A percentile compares a stretch with the other conserved stretches of the same genome.
phyloP scores from a whole-genome alignment of 2,329 filamentous ascomycete genomes.

The Colletotrichum sp. region DNA sequence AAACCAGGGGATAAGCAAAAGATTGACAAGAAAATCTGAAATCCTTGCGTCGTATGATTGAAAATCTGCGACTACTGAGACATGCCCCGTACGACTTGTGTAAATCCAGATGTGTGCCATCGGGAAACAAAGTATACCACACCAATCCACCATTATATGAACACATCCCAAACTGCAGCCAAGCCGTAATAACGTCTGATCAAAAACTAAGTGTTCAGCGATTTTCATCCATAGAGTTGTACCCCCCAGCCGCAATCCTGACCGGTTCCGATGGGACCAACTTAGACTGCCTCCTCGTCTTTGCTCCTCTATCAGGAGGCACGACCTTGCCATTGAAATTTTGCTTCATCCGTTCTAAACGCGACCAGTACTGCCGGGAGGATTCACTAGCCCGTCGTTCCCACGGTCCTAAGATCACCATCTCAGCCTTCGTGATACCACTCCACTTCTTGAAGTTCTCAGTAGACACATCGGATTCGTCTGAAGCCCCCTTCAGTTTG shows the following conservation, averaged over 20 bases:
- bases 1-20: too few relatives aligned
- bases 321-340: rapidly evolving
- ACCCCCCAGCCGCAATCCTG: not conserved
- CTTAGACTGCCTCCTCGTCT: not conserved
- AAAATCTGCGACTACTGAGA: too few relatives aligned
- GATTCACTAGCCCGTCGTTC: rapidly evolving
- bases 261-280: not conserved
- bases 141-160: too few relatives aligned
- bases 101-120: too few relatives aligned
- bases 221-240: not conserved
- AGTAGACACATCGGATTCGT: rapidly evolving
- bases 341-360: not conserved
- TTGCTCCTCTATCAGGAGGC: not conserved
- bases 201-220: too few relatives aligned
- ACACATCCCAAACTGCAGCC: too few relatives aligned
- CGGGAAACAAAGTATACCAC: too few relatives aligned
- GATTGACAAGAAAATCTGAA: too few relatives aligned
- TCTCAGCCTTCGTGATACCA: not conserved
- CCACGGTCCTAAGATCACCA: not conserved
- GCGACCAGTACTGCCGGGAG: not conserved
- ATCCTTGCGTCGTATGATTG: too few relatives aligned
- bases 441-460: rapidly evolving
- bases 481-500: rapidly evolving
- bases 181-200: too few relatives aligned
- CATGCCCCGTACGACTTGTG: too few relatives aligned